Evolutionary conservation across 1,139 yeast species (phyloP), one percentile per base, ranked within the genome.

Genomic region (Martiniozyma asiatica): DNA sequence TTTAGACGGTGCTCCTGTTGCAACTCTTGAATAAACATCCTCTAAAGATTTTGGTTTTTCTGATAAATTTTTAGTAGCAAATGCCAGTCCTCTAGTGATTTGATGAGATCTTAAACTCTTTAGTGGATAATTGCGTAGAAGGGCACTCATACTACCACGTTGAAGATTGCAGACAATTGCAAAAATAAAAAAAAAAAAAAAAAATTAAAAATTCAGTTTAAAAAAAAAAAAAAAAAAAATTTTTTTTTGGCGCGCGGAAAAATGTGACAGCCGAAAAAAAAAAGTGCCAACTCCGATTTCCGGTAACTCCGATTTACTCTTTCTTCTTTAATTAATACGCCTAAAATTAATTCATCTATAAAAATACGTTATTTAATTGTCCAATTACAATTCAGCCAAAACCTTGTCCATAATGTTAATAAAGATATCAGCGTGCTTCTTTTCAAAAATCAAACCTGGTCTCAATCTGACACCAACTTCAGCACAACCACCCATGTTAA

Each of bases 401-500:
- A 66, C 64, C 47, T 64, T 59, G 29, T 66, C 71, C 35, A 69
- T 55, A 22, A 63, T 61, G 15, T 53, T 61, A 36, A 77, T 52
- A 43, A 79, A 62, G 30, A 77, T 56, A 42, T 77, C 82, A 27
- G 81, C 87, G 47, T 79, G 92, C 55, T 73, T 71, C 58, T 75
- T 66, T 57, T 75, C 84, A 50, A 79, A 79, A 16, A 72, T 70
- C 50, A 79, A 62, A 27, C 81, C 65, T 32, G 93, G 93, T 56
- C 93, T 71, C 55, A 79, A 65, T 57, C 93, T 71, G 33, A 80
- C 73, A 25, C 84, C 69, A 39, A 59, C 63, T 35, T 69, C 78
- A 27, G 87, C 87, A 56, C 92, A 79, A 24, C 85, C 89, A 38
- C 93, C 93, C 47, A 77, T 67, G 54, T 79, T 78, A 40, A 79